Evolutionary conservation across 441 rosid species (phyloP).

Genomic region (Populus hybrid): DNA sequence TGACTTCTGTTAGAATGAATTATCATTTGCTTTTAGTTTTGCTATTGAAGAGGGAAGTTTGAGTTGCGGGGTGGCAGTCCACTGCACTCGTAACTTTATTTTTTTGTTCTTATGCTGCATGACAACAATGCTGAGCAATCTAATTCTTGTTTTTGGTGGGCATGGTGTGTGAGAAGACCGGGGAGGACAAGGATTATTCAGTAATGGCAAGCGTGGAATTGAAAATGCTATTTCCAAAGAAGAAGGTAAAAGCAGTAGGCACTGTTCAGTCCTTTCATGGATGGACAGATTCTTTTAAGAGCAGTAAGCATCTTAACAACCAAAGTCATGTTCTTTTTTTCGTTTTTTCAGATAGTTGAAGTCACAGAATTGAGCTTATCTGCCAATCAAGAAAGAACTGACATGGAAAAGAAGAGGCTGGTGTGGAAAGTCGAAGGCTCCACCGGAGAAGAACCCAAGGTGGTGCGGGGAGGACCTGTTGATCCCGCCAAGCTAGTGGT

Average conservation of each 20-base stretch:
- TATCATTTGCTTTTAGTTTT: background rate
- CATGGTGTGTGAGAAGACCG: constrained; percentile 42
- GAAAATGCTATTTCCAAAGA: constrained; percentile 55
- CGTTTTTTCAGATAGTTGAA: constrained; percentile 40
- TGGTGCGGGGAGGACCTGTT: constrained; percentile 53
- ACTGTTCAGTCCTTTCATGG: too few species aligned
- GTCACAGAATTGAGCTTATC: constrained; percentile 73
- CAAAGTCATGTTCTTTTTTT: background rate
- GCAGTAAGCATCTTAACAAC: background rate
- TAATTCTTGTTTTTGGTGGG: constrained; percentile 13
- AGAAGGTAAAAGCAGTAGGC: constrained; percentile 44
- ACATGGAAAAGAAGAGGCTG: constrained; percentile 75
- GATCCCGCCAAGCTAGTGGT: constrained; percentile 55
- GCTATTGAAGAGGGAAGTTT: background rate
- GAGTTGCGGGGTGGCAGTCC: background rate
- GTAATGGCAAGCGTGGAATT: constrained; percentile 66
- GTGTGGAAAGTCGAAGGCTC: constrained; percentile 68
- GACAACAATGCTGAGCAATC: background rate
- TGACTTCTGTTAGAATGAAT: background rate
- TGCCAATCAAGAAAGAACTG: constrained; percentile 72
- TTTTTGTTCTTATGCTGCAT: background rate
- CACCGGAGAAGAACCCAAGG: constrained; percentile 32
- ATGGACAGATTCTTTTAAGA: background rate
- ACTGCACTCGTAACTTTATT: background rate
- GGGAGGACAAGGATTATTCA: constrained; percentile 83